Conservation (phyloP, 148 eudicot species). For the Amaranthus hypochondriacus region DNA sequence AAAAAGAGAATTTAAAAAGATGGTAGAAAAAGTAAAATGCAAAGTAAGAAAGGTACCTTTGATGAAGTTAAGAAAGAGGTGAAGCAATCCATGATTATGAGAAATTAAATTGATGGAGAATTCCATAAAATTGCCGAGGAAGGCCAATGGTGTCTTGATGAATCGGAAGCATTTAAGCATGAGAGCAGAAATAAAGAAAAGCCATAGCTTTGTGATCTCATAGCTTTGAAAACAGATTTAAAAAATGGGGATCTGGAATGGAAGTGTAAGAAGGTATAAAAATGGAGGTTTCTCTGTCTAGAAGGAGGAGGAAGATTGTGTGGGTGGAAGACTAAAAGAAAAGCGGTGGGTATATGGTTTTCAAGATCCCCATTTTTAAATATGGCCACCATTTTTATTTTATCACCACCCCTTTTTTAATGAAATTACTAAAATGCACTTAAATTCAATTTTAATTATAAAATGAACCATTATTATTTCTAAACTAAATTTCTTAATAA, state of each 20-base stretch:
- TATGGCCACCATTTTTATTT: too few species aligned
- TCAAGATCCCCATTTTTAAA: too few species aligned
- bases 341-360: too few species aligned
- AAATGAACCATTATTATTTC: too few species aligned
- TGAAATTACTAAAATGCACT: too few species aligned
- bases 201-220: constrained; percentile 35
- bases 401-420: too few species aligned
- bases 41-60: constrained; percentile 28
- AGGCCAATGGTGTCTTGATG: constrained; percentile 24
- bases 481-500: too few species aligned
- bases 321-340: constrained; percentile 27
- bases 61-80: constrained; percentile 16
- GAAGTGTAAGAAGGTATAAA: background rate
- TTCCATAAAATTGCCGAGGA: constrained; percentile 23
- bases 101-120: constrained; percentile 29
- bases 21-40: too few species aligned
- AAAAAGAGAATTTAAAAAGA: too few species aligned
- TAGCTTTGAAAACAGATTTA: constrained; percentile 5
- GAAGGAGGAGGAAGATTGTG: constrained; percentile 10
- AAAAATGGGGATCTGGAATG: background rate
- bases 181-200: constrained; percentile 32
- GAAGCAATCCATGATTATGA: constrained; percentile 25
- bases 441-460: too few species aligned
- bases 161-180: constrained; percentile 24
- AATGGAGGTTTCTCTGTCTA: background rate